phyloP scores from a whole-genome alignment of 331 rosid genomes.

The Phaseolus coccineus region DNA sequence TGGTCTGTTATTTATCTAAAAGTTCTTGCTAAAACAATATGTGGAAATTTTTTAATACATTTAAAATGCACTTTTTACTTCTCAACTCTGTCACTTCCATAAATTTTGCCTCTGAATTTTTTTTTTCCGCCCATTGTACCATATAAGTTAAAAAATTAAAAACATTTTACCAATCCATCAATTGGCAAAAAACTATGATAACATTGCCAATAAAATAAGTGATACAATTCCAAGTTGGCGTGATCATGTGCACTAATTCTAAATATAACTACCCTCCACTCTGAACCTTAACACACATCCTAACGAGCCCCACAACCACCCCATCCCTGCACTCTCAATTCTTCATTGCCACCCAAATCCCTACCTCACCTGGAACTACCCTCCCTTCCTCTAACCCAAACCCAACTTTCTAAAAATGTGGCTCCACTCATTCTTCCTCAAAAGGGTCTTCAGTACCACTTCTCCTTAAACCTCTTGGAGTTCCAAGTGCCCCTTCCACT shows the following conservation, averaged over 20 bases:
- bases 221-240: no score
- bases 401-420: conserved; percentile 61
- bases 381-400: conserved; percentile 74
- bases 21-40: conserved; percentile 5
- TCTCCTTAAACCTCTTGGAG: conserved; percentile 76
- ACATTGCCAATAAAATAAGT: no score
- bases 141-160: no score
- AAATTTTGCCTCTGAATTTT: no score
- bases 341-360: conserved; percentile 73
- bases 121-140: no score
- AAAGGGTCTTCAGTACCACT: conserved; percentile 53
- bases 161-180: no score
- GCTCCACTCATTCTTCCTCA: conserved; percentile 70
- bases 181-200: no score
- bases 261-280: no score
- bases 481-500: conserved; percentile 81
- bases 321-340: conserved; percentile 78
- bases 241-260: no score
- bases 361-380: conserved; percentile 86
- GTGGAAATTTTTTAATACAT: not conserved
- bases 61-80: no score
- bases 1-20: conserved; percentile 14
- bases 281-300: conserved; percentile 72
- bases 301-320: conserved; percentile 67
- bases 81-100: no score